phyloP scores from a whole-genome alignment of 2,329 filamentous ascomycete species.

The Verticillium longisporum region DNA sequence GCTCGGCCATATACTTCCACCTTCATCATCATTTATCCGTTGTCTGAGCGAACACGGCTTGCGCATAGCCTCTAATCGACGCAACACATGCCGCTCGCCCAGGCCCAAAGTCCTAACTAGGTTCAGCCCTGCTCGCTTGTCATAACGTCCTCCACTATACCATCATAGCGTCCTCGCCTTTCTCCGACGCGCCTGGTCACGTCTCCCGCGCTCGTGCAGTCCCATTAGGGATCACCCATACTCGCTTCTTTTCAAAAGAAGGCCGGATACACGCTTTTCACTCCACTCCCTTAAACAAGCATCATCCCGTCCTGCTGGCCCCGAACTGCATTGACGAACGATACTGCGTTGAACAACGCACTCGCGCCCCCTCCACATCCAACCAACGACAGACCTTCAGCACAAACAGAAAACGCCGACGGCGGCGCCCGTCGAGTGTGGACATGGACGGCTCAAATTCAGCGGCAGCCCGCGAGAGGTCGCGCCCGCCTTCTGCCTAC shows the following conservation, averaged over 20 bases:
- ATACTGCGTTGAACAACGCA: not conserved
- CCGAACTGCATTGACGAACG: not conserved
- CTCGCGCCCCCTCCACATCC: not conserved
- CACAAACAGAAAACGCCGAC: not conserved
- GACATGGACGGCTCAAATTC: constrained; percentile 6
- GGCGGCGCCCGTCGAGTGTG: not conserved
- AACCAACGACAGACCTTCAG: not conserved
- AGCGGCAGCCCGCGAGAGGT: constrained; percentile 5
- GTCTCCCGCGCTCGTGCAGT: not conserved
- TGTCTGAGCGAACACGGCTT: not conserved
- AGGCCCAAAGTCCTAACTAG: not conserved
- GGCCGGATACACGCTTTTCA: not conserved
- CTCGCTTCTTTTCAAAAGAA: not conserved
- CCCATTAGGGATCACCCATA: not conserved
- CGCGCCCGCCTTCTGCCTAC: constrained; percentile 13
- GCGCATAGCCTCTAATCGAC: not conserved
- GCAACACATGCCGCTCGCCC: not conserved
- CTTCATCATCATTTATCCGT: not conserved
- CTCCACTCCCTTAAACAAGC: not conserved
- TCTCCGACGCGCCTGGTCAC: not conserved
- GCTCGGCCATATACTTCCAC: not conserved
- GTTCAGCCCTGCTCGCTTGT: not conserved
- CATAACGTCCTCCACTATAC: not conserved
- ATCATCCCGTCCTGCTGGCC: not conserved
- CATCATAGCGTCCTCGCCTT: constrained; percentile 1